Evolutionary conservation across 345 rosid genomes (phyloP), one percentile per base, ranked within the genome.

Genomic region (Salix dunnii): DNA sequence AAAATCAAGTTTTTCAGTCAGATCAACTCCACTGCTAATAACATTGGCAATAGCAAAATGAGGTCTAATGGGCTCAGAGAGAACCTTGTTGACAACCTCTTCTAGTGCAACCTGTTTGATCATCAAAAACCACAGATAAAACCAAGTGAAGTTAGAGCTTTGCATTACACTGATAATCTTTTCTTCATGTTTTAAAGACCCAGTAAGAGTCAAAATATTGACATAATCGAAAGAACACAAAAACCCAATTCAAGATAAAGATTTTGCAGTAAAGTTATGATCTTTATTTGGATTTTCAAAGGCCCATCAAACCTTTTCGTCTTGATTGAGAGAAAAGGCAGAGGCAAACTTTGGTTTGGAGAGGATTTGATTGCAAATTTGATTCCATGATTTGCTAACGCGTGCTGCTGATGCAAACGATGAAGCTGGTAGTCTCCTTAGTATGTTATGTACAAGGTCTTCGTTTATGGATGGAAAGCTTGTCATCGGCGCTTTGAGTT

Each of bases 31-130:
- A 18, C 7, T n/a, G 46, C 77, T 82, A 69, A 74, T 14, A 28
- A 68, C 80, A 31, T 71, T 76, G 36, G 87, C 90, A 67, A 87
- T 81, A 53, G 88, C 90, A 14, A 91, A 91, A 76, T 90, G 79
- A 5, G 92, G 94, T 60, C 89, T 84, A 60, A 91, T 86, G 2
- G 96, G 94, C 76, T 85, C 77, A 9, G 90, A 86, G 18, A 91
- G 82, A 62, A 85, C 92, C 83, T 87, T 86, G 16, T 88, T 89
- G 30, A 91, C 64, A 46, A 87, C 91, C 83, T 90, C 89, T 70
- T 75, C 74, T 42, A 80, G 51, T 64, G 91, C 92, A 64, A 68
- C 74, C 92, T 91, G 74, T 63, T 53, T 21, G 23, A 53, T 53
- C 60, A 53, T 27, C 21, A 63, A 53, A 51, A 51, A 51, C 23